phyloP scores from a whole-genome alignment of 2,329 filamentous ascomycete genomes.

The Diplodia sapinea region DNA sequence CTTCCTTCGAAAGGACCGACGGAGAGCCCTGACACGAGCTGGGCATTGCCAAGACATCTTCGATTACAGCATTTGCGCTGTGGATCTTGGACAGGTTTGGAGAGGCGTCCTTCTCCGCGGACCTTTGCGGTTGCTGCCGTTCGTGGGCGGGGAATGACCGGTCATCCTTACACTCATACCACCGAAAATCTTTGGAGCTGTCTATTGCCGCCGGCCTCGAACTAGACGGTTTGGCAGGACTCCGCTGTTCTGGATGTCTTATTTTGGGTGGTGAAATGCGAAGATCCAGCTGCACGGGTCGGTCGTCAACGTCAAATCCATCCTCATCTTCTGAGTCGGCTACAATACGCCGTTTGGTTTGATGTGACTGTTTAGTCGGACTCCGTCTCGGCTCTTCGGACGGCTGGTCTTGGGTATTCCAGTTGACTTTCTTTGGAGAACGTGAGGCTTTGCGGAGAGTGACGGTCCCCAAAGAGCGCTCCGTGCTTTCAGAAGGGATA shows the following conservation, averaged over 20 bases:
- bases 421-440: conserved; percentile 21
- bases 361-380: conserved; percentile 6
- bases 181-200: conserved; percentile 17
- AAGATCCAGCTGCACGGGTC: background rate
- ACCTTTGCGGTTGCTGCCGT: background rate
- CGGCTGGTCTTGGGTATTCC: background rate
- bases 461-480: background rate
- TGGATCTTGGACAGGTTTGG: background rate
- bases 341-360: conserved; percentile 24
- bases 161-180: conserved; percentile 22
- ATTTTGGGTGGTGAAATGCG: background rate
- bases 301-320: conserved; percentile 12
- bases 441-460: conserved; percentile 25
- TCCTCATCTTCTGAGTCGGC: conserved; percentile 29
- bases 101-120: background rate
- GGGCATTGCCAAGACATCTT: background rate
- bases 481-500: background rate
- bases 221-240: background rate
- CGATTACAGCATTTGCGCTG: background rate
- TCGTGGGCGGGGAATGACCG: background rate
- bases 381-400: background rate
- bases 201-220: conserved; percentile 3
- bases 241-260: background rate
- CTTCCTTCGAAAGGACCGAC: background rate
- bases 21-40: conserved; percentile 19